Evolutionary conservation across 2,329 filamentous ascomycete species (phyloP).

Genomic region (Cyclaneusma minus): DNA sequence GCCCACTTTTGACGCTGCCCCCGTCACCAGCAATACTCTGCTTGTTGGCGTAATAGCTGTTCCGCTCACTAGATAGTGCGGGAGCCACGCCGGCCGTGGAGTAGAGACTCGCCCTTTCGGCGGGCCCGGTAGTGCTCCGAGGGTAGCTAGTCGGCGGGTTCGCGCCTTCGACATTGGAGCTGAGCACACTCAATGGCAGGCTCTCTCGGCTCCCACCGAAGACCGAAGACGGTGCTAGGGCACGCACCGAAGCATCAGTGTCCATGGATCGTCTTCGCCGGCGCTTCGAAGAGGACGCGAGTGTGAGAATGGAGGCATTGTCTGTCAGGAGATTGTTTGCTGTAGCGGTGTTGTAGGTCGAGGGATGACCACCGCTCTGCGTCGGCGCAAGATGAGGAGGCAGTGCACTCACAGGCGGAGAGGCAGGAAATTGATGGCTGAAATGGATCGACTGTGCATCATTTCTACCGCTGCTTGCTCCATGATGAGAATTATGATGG

Average conservation of each 20-base stretch:
- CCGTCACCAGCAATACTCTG: constrained; percentile 43
- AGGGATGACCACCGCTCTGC: constrained; percentile 35
- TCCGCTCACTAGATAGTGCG: constrained; percentile 57
- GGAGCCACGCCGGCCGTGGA: constrained; percentile 55
- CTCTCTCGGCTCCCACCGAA: constrained; percentile 73
- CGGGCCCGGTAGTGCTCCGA: constrained; percentile 26
- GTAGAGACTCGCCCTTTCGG: constrained; percentile 69
- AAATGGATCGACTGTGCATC: constrained; percentile 40
- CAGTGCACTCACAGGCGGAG: constrained; percentile 54
- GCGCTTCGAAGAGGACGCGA: constrained; percentile 70
- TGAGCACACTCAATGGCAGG: constrained; percentile 63
- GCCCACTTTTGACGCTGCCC: constrained; percentile 63
- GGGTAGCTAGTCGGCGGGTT: constrained; percentile 27
- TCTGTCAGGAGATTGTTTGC: constrained; percentile 73
- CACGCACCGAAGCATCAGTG: constrained; percentile 72
- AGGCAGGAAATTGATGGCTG: constrained; percentile 47
- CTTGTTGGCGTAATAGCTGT: constrained; percentile 61
- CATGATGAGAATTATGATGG: constrained; percentile 20
- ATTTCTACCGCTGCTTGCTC: constrained; percentile 12
- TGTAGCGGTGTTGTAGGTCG: constrained; percentile 63
- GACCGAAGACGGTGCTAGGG: constrained; percentile 66
- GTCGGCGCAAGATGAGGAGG: constrained; percentile 49
- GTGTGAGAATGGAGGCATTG: constrained; percentile 72
- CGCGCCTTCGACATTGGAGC: constrained; percentile 46
- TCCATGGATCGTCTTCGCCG: constrained; percentile 66